A percentile compares a stretch with the other conserved stretches of the same genome.
phyloP scores from a whole-genome alignment of 352 stramenopile genomes.

The Globisporangium cederbergense region DNA sequence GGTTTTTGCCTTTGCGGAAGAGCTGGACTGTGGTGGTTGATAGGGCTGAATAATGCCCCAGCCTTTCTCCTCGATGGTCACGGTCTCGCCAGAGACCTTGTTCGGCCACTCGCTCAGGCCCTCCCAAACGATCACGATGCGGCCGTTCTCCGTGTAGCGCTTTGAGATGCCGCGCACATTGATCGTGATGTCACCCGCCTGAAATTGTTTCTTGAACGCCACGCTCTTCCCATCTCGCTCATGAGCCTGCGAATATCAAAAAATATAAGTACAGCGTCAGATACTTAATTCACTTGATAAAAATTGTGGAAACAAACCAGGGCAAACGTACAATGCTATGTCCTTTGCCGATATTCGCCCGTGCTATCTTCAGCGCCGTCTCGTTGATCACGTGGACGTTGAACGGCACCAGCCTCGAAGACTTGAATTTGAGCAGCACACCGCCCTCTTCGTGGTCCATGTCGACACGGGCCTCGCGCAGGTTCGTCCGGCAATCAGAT shows the following conservation, averaged over 20 bases:
- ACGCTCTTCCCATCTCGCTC: neutral
- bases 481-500: neutral
- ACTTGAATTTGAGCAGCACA: conserved; percentile 12
- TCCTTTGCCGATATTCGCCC: neutral
- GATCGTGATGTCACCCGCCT: neutral
- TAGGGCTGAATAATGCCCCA: conserved; percentile 12
- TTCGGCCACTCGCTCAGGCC: conserved; percentile 12
- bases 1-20: too few relatives aligned
- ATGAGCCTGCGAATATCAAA: neutral
- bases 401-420: conserved; percentile 13
- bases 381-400: conserved; percentile 7
- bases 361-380: neutral
- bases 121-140: conserved; percentile 14
- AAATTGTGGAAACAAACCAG: neutral
- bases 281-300: neutral
- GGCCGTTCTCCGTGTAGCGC: conserved; percentile 7
- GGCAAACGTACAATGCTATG: neutral
- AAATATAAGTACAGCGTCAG: neutral
- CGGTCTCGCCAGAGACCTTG: conserved; percentile 1
- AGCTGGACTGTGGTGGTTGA: neutral
- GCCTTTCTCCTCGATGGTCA: conserved; percentile 15
- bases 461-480: conserved; percentile 5
- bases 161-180: conserved; percentile 5
- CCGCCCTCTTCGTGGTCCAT: neutral
- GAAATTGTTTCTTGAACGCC: conserved; percentile 15